These are phyloP conservation scores for Volvariella volvacea DNA, from an alignment of 1,284 basidiomycete species.

Conservation along the genomic window DNA sequence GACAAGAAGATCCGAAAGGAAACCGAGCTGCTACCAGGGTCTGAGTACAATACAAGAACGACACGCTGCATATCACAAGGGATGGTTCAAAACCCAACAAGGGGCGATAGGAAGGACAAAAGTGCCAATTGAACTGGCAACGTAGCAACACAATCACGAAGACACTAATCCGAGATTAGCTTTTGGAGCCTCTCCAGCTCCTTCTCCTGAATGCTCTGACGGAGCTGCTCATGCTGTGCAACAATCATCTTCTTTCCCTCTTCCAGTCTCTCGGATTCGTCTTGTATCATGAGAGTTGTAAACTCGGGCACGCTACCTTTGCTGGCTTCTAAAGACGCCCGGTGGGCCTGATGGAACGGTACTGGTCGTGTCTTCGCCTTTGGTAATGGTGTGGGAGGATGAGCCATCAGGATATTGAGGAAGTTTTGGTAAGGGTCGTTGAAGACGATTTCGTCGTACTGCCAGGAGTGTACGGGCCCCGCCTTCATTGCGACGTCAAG, in stretches of 20 bases:
- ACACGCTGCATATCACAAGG: too few species aligned
- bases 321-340: constrained; percentile 55
- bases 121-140: too few species aligned
- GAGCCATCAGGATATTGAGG: constrained; percentile 73
- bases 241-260: constrained; percentile 66
- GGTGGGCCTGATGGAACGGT: constrained; percentile 65
- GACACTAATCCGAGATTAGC: background rate
- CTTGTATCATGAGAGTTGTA: constrained; percentile 75
- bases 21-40: too few species aligned
- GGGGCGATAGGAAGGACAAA: too few species aligned
- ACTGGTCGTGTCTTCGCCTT: constrained; percentile 56
- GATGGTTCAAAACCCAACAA: too few species aligned
- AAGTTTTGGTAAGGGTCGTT: constrained; percentile 90
- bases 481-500: constrained; percentile 56
- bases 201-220: constrained; percentile 56
- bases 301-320: constrained; percentile 75
- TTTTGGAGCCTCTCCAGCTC: constrained; percentile 60
- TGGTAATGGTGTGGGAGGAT: constrained; percentile 82
- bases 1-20: too few species aligned
- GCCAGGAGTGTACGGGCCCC: constrained; percentile 93
- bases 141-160: too few species aligned
- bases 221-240: constrained; percentile 58
- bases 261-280: constrained; percentile 78
- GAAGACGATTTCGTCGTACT: constrained; percentile 98
- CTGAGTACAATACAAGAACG: too few species aligned